Conservation (phyloP, 2,329 filamentous ascomycete genomes). For the Fusarium siculi region DNA sequence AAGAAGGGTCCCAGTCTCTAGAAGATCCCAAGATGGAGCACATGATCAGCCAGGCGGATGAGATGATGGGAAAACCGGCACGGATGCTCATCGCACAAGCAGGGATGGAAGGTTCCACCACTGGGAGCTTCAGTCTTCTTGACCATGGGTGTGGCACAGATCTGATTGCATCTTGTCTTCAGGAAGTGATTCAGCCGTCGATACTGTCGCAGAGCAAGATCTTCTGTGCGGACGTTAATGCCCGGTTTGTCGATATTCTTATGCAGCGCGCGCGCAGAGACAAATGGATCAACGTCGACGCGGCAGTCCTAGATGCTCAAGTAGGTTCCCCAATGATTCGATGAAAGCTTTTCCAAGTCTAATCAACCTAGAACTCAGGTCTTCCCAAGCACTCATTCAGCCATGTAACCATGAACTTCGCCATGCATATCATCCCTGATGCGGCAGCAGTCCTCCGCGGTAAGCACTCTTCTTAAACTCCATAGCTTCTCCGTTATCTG, state of each 20-base stretch:
- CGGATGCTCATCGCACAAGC: background rate
- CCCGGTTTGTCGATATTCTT: background rate
- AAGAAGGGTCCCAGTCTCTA: background rate
- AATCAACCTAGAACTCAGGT: background rate
- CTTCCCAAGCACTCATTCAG: background rate
- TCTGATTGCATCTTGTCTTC: background rate
- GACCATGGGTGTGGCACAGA: background rate
- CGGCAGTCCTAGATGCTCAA: background rate
- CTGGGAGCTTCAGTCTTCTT: background rate
- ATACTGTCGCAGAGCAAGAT: background rate
- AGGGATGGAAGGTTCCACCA: accelerated
- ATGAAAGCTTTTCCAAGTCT: too few relatives aligned
- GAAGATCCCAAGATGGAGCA: background rate
- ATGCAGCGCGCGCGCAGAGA: background rate
- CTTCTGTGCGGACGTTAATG: background rate
- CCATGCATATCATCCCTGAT: background rate
- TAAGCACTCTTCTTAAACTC: accelerated
- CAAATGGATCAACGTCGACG: background rate
- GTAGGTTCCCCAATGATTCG: too few relatives aligned
- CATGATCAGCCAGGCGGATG: accelerated
- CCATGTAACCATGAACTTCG: background rate
- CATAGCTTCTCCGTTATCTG: accelerated
- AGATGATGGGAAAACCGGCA: background rate
- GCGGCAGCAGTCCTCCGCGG: background rate
- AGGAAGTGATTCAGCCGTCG: accelerated